phyloP scores from a whole-genome alignment of 768 basidiomycete genomes.

The Heimioporus sp. region DNA sequence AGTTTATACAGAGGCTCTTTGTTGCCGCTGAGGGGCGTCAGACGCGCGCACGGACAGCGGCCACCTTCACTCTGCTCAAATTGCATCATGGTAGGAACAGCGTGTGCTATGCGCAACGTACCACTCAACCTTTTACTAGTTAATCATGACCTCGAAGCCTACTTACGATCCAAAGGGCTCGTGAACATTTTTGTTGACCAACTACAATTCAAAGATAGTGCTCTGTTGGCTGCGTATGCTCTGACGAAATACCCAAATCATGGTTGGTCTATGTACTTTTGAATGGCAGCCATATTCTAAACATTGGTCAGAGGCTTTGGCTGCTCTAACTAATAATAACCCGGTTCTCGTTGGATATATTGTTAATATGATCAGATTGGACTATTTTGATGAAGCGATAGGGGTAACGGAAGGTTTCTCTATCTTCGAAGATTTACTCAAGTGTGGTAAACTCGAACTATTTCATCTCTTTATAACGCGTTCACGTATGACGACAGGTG shows the following conservation, averaged over 20 bases:
- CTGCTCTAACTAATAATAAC: not conserved
- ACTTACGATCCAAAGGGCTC: conserved; percentile 1
- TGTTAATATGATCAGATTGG: conserved; percentile 23
- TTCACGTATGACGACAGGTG: not conserved
- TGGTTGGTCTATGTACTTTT: not conserved
- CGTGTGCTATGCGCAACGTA: not conserved
- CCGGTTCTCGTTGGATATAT: conserved; percentile 12
- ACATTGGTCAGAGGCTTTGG: not conserved
- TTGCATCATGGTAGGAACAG: conserved; percentile 3
- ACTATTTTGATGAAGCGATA: conserved; percentile 25
- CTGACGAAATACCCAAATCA: conserved; percentile 9
- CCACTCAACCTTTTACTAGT: not conserved
- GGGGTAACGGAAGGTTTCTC: conserved; percentile 19
- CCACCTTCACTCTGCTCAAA: conserved; percentile 13
- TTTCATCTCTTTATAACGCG: not conserved
- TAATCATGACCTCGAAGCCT: not conserved
- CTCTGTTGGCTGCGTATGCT: conserved; percentile 15
- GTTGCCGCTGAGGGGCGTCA: conserved; percentile 1
- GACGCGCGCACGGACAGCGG: conserved; percentile 11
- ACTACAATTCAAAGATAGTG: conserved; percentile 10
- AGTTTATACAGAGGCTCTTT: conserved; percentile 9
- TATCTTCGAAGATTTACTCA: conserved; percentile 13
- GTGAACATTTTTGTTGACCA: conserved; percentile 10
- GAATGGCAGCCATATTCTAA: not conserved
- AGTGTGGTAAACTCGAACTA: not conserved